Base-by-base conservation (phyloP, 768 basidiomycete species). In the Cantharellus cinnabarinus region DNA sequence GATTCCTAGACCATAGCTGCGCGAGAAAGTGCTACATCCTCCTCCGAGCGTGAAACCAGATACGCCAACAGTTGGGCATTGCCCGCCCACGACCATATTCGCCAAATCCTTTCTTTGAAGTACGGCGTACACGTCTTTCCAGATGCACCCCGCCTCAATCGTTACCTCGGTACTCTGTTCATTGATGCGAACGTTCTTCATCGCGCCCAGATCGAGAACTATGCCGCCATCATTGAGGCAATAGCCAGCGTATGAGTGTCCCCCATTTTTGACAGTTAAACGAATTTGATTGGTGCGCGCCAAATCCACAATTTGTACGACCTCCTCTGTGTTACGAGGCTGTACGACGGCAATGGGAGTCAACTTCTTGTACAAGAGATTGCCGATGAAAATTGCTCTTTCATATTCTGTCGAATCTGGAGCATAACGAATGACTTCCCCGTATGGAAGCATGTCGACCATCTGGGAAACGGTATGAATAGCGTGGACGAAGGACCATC, bases 161-260 rank as follows among this genome's bases (percentile, higher is more conserved):
- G 40, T 35, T 4, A 20, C 29, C 41, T 29, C 29, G 41, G 20
- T 58, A 39, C 7, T 7, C 5, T 4, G 4, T 4, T 7, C 7
- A 39, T 37, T 20, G 20, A 35, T 10, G 37, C 15, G 15, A 37
- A 53, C 51, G 5, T 5, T 37, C 5, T 53, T 53, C 51, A 53
- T 53, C 51, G 29, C 5, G 38, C 51, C 29, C 51, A 53, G 29
- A n/a, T 53, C 51, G 51, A 53, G 51, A 37, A 53, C 51, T 29
- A 53, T 53, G 4, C 51, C 51, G n/a, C n/a, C 51, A 34, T 53
- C 51, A 37, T 53, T 53, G 29, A 53, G 51, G 38, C 51, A 53
- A 37, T 53, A 53, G 5, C 57, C 57, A 4, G 57, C 42, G 41
- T 58, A 58, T 4, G 15, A 44, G 42, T 58, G 57, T 58, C 57